Evolutionary conservation across 2,329 filamentous ascomycete species (phyloP).

Genomic region (Xylariaceae sp.): DNA sequence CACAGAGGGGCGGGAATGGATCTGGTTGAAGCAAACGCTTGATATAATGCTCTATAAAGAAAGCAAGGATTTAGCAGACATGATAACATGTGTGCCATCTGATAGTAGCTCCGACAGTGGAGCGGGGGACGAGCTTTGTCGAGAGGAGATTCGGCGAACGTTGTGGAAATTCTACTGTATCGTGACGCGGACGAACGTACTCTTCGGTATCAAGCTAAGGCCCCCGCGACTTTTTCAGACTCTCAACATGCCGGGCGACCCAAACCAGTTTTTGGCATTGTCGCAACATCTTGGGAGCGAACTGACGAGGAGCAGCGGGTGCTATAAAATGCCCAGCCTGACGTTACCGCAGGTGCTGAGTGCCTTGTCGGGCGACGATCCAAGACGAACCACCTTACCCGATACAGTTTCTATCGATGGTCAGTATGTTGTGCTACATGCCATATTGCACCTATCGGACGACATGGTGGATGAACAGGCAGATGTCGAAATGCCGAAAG

Average conservation of each 20-base stretch:
- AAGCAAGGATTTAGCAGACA: background rate
- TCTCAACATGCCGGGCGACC: conserved; percentile 14
- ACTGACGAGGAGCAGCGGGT: background rate
- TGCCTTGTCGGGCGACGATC: conserved; percentile 8
- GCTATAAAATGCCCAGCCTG: background rate
- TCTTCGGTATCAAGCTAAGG: conserved; percentile 8
- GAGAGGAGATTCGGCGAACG: conserved; percentile 18
- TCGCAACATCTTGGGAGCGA: background rate
- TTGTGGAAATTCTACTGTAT: conserved; percentile 22
- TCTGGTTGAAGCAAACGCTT: conserved; percentile 7
- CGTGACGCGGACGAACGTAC: conserved; percentile 9
- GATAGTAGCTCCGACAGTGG: background rate
- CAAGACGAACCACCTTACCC: conserved; percentile 1
- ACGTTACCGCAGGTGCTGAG: conserved; percentile 12
- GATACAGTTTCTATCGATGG: conserved; percentile 12
- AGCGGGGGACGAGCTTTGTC: conserved; percentile 6
- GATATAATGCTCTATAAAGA: conserved; percentile 5
- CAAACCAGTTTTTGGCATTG: conserved; percentile 1
- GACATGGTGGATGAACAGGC: conserved; percentile 7
- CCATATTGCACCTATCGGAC: conserved; percentile 11
- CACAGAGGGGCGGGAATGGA: background rate
- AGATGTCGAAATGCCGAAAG: background rate
- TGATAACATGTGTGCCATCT: background rate
- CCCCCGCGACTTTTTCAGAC: conserved; percentile 15
- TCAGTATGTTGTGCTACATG: conserved; percentile 17